A percentile compares a stretch with the other conserved stretches of the same genome.
Conservation (phyloP, 2,329 filamentous ascomycete genomes). For the Fusarium aywerte region DNA sequence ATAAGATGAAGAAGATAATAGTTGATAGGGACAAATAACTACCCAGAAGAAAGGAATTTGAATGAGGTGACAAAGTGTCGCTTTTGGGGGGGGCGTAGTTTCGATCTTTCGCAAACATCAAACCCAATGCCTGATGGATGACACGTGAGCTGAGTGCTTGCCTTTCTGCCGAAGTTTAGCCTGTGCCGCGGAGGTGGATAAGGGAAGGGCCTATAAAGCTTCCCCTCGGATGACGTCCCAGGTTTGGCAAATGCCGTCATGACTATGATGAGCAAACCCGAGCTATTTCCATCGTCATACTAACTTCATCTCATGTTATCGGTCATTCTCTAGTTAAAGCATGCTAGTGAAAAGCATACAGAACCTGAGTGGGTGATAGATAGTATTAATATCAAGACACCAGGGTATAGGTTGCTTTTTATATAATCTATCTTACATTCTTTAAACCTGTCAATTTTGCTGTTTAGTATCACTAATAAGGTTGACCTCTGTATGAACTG, state of each 20-base stretch:
- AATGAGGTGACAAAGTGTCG: slow-evolving; percentile 16
- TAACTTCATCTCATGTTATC: neutral
- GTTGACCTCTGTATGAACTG: too few relatives aligned
- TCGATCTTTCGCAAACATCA: slow-evolving; percentile 21
- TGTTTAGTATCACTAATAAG: too few relatives aligned
- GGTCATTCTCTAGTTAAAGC: too few relatives aligned
- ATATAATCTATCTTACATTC: too few relatives aligned
- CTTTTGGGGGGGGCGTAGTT: slow-evolving; percentile 12
- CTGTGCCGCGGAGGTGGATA: slow-evolving; percentile 5
- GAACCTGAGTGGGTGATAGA: too few relatives aligned
- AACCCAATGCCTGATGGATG: slow-evolving; percentile 18
- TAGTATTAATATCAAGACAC: too few relatives aligned
- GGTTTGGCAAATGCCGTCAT: slow-evolving; percentile 2
- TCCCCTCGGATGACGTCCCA: slow-evolving; percentile 15
- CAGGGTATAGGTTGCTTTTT: too few relatives aligned
- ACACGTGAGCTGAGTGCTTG: slow-evolving; percentile 31
- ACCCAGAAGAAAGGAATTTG: neutral
- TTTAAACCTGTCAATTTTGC: too few relatives aligned
- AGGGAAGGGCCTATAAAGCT: neutral
- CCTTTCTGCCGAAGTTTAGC: slow-evolving; percentile 31
- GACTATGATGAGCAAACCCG: neutral
- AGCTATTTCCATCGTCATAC: slow-evolving; percentile 8
- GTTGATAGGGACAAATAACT: neutral
- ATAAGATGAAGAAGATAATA: neutral
- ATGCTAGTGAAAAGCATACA: too few relatives aligned